Base-by-base conservation (phyloP, 441 rosid genomes). In the Populus hybrid region DNA sequence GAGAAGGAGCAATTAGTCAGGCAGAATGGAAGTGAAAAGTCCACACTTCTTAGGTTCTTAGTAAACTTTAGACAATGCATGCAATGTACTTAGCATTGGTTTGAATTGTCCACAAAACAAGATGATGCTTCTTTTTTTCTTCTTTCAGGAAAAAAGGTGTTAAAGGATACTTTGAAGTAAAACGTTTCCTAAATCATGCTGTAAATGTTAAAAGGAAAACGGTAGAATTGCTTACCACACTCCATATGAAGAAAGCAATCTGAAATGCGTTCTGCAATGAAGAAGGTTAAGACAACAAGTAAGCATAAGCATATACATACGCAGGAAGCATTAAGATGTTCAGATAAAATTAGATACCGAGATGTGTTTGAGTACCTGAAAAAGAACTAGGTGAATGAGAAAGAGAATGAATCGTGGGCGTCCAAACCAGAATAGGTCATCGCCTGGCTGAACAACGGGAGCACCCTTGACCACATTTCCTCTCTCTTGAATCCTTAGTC, bases 371-470 rank as follows among this genome's bases (percentile, higher is more conserved):
- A 30, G n/a, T 84, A 93, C 98, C 97, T 90, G 94, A 83, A 96
- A 96, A 75, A 96, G 97, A 76, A 87, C 90, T 63, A 93, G 61
- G 78, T 94, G 97, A 77, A 96, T 91, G 73, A 96, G 93, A 73
- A 87, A 88, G 80, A 96, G 98, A 75, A 96, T 80, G 77, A 96
- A 83, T 69, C 88, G 95, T 0, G 99, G 98, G n/a, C 90, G 86
- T n/a, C 96, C 92, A 10, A 96, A 94, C 99, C 99, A 96, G 89
- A 95, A 95, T 69, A 94, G 95, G 21, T 94, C 93, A 80, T 95
- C 95, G 0, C 93, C 90, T 7, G 97, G 98, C 83, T 91, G 82
- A 81, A 96, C 99, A 67, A 96, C 86, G 1, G 97, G 99, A 36
- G 95, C 90, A 64, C 99, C 99, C 85, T 86, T 90, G 67, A 94